A percentile compares a stretch with the other conserved stretches of the same genome.
These are phyloP conservation scores for Sequoiadendron giganteum DNA, from an alignment of 75 land plant genomes.

Conservation along the genomic window DNA sequence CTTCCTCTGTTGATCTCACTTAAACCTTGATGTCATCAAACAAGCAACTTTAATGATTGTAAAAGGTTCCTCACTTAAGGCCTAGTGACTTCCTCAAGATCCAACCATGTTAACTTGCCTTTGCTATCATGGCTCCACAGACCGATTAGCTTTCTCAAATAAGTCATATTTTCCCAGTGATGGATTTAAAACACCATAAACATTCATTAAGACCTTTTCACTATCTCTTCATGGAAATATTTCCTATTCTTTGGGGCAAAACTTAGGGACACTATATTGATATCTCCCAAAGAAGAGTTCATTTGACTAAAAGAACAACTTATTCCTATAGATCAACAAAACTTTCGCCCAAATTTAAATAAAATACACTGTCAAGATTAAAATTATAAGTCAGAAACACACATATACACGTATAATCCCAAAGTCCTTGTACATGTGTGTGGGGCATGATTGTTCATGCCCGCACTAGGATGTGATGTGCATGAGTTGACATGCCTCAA, in stretches of 20 bases:
- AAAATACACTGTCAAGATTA: neutral
- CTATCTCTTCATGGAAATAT: neutral
- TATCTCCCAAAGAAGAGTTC: neutral
- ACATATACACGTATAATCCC: neutral
- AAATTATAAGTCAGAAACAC: neutral
- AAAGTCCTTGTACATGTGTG: neutral
- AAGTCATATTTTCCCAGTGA: neutral
- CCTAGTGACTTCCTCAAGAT: neutral
- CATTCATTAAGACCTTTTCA: neutral
- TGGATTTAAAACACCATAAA: neutral
- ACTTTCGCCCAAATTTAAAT: neutral
- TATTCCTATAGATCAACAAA: neutral
- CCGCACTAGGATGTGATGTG: neutral
- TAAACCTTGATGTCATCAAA: neutral
- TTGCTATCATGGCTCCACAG: neutral
- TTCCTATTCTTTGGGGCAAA: neutral
- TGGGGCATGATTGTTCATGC: neutral
- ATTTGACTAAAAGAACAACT: neutral
- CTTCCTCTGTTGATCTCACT: neutral
- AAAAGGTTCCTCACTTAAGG: neutral
- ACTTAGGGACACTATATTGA: neutral
- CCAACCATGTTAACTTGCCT: neutral
- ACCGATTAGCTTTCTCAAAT: neutral
- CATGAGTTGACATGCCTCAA: neutral
- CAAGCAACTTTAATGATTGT: neutral